Conservation (phyloP, 2,329 filamentous ascomycete species). For the Fusarium austroafricanum region DNA sequence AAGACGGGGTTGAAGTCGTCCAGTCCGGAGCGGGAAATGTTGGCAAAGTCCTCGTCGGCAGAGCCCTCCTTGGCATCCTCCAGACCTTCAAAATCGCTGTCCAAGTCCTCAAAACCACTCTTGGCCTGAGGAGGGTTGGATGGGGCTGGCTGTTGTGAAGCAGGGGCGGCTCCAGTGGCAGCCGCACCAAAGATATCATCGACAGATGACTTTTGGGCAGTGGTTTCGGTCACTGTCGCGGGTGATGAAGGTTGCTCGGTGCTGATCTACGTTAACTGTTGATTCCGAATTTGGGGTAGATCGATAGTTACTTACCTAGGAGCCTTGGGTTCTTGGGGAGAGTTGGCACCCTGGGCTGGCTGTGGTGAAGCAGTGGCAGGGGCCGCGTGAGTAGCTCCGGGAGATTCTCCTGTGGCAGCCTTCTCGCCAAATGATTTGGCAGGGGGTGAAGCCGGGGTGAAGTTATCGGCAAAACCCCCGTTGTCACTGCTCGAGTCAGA, state of each 20-base stretch:
- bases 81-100: slow-evolving; percentile 83
- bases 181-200: slow-evolving; percentile 59
- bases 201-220: slow-evolving; percentile 49
- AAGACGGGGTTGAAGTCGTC: slow-evolving; percentile 87
- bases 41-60: slow-evolving; percentile 83
- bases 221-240: slow-evolving; percentile 46
- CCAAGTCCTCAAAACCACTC: slow-evolving; percentile 78
- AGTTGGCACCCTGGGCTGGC: slow-evolving; percentile 41
- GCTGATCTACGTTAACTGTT: slow-evolving; percentile 36
- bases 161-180: slow-evolving; percentile 41
- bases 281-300: not conserved
- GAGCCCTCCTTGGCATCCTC: slow-evolving; percentile 86
- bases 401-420: slow-evolving; percentile 33
- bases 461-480: slow-evolving; percentile 94
- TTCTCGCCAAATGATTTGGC: slow-evolving; percentile 47
- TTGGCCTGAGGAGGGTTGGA: slow-evolving; percentile 54
- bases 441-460: slow-evolving; percentile 72
- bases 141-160: slow-evolving; percentile 48
- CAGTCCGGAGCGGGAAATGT: slow-evolving; percentile 74
- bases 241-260: slow-evolving; percentile 49
- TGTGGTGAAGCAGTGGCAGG: slow-evolving; percentile 32
- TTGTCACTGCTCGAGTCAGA: slow-evolving; percentile 82
- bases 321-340: slow-evolving; percentile 36
- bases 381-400: slow-evolving; percentile 12
- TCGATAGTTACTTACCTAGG: slow-evolving; percentile 42